phyloP scores from a whole-genome alignment of 2,329 filamentous ascomycete species.

The Stagonosporopsis rhizophila region DNA sequence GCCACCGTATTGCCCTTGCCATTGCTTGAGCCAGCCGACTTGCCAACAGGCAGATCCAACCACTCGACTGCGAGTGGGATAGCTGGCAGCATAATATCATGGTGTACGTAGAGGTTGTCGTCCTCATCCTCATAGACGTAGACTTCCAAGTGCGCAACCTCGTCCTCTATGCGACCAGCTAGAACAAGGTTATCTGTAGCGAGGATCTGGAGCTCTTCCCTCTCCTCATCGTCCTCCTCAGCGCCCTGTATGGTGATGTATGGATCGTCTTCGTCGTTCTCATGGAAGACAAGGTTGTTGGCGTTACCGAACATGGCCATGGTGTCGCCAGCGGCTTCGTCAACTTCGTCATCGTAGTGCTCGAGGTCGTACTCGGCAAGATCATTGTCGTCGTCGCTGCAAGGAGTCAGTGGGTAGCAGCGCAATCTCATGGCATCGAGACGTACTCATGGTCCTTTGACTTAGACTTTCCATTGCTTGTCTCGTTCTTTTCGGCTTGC shows the following conservation, averaged over 20 bases:
- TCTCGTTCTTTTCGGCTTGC: slow-evolving; percentile 55
- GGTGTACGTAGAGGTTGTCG: slow-evolving; percentile 98
- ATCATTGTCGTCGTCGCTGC: slow-evolving; percentile 72
- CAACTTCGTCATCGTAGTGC: slow-evolving; percentile 87
- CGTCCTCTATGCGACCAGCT: slow-evolving; percentile 93
- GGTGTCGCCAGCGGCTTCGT: slow-evolving; percentile 72
- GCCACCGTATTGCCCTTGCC: slow-evolving; percentile 88
- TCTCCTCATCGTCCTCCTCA: slow-evolving; percentile 83
- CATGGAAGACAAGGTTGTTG: slow-evolving; percentile 91
- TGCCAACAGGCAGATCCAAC: slow-evolving; percentile 89
- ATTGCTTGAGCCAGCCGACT: slow-evolving; percentile 60
- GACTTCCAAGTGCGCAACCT: slow-evolving; percentile 93
- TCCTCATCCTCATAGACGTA: slow-evolving; percentile 96
- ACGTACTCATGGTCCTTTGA: slow-evolving; percentile 32
- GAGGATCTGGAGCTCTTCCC: slow-evolving; percentile 91
- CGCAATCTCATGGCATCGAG: background rate
- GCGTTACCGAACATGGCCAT: slow-evolving; percentile 96
- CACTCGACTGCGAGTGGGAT: slow-evolving; percentile 96
- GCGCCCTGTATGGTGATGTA: slow-evolving; percentile 87
- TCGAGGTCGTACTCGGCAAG: slow-evolving; percentile 96
- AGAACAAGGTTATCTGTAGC: slow-evolving; percentile 92
- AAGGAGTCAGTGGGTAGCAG: slow-evolving; percentile 19
- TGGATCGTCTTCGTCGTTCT: slow-evolving; percentile 91
- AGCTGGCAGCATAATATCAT: slow-evolving; percentile 98
- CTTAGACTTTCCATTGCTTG: slow-evolving; percentile 37